Evolutionary conservation across 768 basidiomycete genomes (phyloP).

Genomic region (Zangia roseola): DNA sequence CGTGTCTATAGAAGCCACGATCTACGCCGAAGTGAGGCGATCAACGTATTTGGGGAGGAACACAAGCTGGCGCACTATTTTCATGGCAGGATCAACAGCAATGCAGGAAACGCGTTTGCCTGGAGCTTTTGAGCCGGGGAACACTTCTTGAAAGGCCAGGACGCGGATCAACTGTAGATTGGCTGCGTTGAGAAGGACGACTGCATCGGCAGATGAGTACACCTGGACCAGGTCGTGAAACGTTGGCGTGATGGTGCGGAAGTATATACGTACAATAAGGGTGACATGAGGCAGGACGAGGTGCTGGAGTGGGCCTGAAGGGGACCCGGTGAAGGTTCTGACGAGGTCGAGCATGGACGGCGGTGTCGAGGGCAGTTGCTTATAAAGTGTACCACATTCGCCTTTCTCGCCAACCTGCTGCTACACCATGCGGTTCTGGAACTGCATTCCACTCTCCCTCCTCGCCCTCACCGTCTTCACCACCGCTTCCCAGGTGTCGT

Average conservation of each 20-base stretch:
- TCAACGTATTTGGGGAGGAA: constrained; percentile 4
- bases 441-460: constrained; percentile 36
- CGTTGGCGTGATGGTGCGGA: not conserved
- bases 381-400: constrained; percentile 3
- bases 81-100: constrained; percentile 75
- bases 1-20: constrained; percentile 67
- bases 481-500: constrained; percentile 24
- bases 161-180: constrained; percentile 63
- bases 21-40: constrained; percentile 40
- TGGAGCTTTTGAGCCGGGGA: constrained; percentile 53
- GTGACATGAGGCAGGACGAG: constrained; percentile 54
- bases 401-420: not conserved
- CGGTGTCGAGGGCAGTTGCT: constrained; percentile 6
- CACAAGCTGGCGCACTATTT: constrained; percentile 56
- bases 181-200: constrained; percentile 72
- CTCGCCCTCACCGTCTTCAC: constrained; percentile 20
- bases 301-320: constrained; percentile 53
- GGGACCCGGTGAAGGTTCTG: constrained; percentile 48
- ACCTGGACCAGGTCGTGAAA: constrained; percentile 42
- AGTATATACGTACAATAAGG: constrained; percentile 52
- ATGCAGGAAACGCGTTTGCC: constrained; percentile 55
- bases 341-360: constrained; percentile 47
- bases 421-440: constrained; percentile 32
- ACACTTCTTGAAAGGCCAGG: constrained; percentile 79
- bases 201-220: constrained; percentile 67